Evolutionary conservation across 202 grass and related monocot genomes (phyloP).

Genomic region (Panicum virgatum): DNA sequence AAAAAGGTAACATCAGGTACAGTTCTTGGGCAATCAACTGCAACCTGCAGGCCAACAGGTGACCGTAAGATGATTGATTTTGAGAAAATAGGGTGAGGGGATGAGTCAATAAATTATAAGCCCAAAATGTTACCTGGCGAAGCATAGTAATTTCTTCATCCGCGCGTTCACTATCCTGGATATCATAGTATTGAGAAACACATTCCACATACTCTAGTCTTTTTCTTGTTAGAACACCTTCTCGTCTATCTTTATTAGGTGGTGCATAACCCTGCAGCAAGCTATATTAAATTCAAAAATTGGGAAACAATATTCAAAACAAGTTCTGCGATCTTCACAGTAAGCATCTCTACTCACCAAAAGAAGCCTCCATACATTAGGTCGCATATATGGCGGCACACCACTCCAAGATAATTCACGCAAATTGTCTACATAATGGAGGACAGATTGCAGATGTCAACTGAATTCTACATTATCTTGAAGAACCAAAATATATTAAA

Average conservation of each 20-base stretch:
- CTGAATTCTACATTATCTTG: neutral
- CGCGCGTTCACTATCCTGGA: constrained; percentile 64
- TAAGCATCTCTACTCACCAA: constrained; percentile 56
- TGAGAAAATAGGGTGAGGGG: neutral
- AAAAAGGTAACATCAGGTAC: constrained; percentile 82
- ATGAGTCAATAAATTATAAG: neutral
- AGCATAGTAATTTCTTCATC: constrained; percentile 96
- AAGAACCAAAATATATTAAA: neutral
- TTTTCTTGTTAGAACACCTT: constrained; percentile 65
- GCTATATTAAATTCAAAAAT: constrained; percentile 60
- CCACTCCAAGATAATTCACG: constrained; percentile 98
- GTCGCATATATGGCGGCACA: constrained; percentile 96
- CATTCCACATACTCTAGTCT: constrained; percentile 69
- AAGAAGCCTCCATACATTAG: constrained; percentile 95
- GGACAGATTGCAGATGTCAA: constrained; percentile 14
- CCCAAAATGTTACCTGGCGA: constrained; percentile 49
- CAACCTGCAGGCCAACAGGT: constrained; percentile 43
- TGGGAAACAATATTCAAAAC: constrained; percentile 10
- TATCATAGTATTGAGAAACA: constrained; percentile 75
- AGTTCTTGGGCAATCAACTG: constrained; percentile 85
- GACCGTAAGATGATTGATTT: neutral
- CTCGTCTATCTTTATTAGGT: constrained; percentile 71
- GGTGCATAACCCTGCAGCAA: constrained; percentile 75
- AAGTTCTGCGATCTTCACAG: neutral
- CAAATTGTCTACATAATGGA: constrained; percentile 73